Conservation (phyloP, 148 eudicot genomes). For the Euryodendron excelsum region DNA sequence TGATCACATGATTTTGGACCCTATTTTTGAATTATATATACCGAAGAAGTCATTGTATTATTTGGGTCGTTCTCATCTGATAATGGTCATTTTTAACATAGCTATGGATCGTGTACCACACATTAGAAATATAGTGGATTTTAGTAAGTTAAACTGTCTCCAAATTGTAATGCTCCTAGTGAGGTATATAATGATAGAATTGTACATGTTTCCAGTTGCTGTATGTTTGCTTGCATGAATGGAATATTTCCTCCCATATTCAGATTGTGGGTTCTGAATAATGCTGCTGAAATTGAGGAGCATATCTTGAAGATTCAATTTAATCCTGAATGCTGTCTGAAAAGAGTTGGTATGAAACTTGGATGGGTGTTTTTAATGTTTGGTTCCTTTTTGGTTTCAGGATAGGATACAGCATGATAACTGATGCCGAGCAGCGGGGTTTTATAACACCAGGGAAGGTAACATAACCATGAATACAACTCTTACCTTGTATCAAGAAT, state of each 20-base stretch:
- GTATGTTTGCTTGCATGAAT: background rate
- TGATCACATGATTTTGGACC: background rate
- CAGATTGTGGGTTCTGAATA: background rate
- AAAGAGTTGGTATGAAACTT: background rate
- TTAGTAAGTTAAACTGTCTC: background rate
- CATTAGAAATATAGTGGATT: background rate
- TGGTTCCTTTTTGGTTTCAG: constrained; percentile 35
- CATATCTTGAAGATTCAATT: background rate
- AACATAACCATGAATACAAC: background rate
- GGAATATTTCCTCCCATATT: background rate
- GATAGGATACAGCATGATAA: constrained; percentile 82
- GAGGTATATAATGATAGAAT: background rate
- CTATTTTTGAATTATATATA: background rate
- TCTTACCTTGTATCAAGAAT: background rate
- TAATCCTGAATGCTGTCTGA: background rate
- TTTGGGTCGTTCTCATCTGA: background rate
- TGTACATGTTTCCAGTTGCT: background rate
- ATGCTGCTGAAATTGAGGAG: background rate
- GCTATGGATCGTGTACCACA: background rate
- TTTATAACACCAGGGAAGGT: constrained; percentile 78
- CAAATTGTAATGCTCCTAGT: background rate
- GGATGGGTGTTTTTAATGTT: background rate
- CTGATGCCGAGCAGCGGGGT: constrained; percentile 74
- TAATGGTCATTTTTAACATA: background rate
- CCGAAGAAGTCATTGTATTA: background rate